Base-by-base conservation (phyloP, 1,139 yeast species). In the Blastobotrys apis region DNA sequence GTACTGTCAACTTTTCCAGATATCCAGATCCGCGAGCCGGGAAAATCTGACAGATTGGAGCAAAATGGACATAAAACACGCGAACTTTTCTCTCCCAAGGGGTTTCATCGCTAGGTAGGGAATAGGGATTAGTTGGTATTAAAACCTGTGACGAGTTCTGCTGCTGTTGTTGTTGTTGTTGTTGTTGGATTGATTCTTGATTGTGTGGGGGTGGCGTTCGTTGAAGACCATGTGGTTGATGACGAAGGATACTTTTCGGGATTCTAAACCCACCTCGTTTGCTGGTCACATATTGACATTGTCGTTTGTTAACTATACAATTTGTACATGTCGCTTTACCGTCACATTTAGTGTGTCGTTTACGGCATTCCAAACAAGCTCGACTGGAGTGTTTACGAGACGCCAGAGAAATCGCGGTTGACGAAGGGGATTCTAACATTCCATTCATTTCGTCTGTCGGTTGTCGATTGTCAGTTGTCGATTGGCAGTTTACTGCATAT, bases 291-390 rank as follows among this genome's bases (percentile, higher is more conserved):
- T 43, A 43, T 21, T 37, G 36, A 23, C 45, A 43, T 2, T 10
- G 16, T 26, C 42, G 33, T 8, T 34, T 33, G 21, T 38, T 37
- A 13, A 26, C 5, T n/a, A 19, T 16, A 29, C 45, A 43, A 27
- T 33, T 37, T 15, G 35, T 17, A 23, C 45, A 43, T 4, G 31
- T 17, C 12, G 35, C 25, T 6, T 33, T 23, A 4, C 45, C 45
- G 19, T 38, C 42, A 35, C 45, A 43, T 34, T 43, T 43, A 3
- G 34, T 37, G 15, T 43, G 45, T 33, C 45, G 34, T 27, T 38
- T 37, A 3, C 45, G 34, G 20, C 45, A 43, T 31, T 38, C 39
- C 27, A 43, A 33, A 21, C 45, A 43, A 3, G 45, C 45, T 16
- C 44, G 10, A 15, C 39, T 41, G 12, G 39, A 34, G 19, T 41